Base-by-base conservation (phyloP, 352 stramenopile genomes). In the Sclerospora graminicola region DNA sequence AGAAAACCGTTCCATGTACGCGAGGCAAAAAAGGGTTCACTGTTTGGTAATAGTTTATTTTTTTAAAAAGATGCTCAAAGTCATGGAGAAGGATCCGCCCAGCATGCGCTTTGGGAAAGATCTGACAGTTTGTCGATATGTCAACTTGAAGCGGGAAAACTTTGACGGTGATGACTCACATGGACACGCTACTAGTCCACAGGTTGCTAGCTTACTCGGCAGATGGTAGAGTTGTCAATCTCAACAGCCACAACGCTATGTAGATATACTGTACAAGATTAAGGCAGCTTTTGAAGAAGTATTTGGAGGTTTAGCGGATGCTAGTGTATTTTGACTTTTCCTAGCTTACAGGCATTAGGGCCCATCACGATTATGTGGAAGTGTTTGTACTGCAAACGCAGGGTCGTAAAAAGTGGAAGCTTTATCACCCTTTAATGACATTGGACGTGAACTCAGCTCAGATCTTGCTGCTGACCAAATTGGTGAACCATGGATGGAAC, bases 361-460 rank as follows among this genome's bases (percentile, higher is more conserved):
- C 81, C 81, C 81, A 93, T 49, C 64, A 93, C 40, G 81, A 93
- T 20, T 74, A 93, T 30, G 79, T 93, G 10, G 81, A 93, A 41
- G 79, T 91, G 16, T 93, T 93, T 57, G 78, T 93, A 24, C 50
- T 90, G 10, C 77, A 93, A 54, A 93, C 81, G 1, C 60, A 93
- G 54, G 81, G 81, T 6, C 57, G 68, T 15, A 93, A 93, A 55
- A 81, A 88, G 57, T 93, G 81, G 81, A 89, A 91, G 58, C 63
- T 93, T 8, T 93, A 93, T 39, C 65, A 69, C 27, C 79, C 79
- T 13, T 52, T 87, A 21, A 60, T 80, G 74, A 89, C 41, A 41
- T 93, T 20, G 62, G 79, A 5, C 77, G 77, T 20, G 79, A 90
- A 50, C 75, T 89, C 54, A 89, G 76, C 63, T 77, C 64, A 63